phyloP scores from a whole-genome alignment of 1,284 basidiomycete genomes.

The Leucoagaricus sp. region DNA sequence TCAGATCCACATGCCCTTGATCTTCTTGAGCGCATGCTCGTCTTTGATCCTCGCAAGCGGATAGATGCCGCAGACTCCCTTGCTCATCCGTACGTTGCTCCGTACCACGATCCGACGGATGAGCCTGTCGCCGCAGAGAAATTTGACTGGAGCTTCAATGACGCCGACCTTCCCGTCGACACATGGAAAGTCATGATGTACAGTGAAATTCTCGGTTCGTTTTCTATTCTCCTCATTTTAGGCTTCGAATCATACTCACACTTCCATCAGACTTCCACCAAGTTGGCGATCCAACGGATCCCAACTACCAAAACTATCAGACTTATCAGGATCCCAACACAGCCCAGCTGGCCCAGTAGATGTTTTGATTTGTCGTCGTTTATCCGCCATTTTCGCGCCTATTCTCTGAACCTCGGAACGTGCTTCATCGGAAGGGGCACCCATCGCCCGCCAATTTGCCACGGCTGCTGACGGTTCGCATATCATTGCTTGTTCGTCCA shows the following conservation, averaged over 20 bases:
- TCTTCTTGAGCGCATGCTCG: conserved; percentile 98
- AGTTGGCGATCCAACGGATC: conserved; percentile 49
- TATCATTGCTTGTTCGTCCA: no score
- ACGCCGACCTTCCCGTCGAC: conserved; percentile 98
- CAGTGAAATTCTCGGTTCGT: conserved; percentile 88
- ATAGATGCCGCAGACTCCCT: conserved; percentile 95
- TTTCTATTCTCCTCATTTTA: not conserved
- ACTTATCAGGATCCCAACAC: not conserved
- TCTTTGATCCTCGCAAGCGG: conserved; percentile 96
- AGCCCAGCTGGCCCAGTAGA: not conserved
- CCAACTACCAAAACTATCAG: conserved; percentile 10
- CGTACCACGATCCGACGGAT: conserved; percentile 98
- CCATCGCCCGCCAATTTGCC: not conserved
- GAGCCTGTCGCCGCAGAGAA: conserved; percentile 94
- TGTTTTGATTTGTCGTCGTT: not conserved
- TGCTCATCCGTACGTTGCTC: conserved; percentile 91
- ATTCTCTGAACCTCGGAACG: not conserved
- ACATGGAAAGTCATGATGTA: conserved; percentile 99
- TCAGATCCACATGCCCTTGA: conserved; percentile 91
- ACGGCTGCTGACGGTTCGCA: no score
- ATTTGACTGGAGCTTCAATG: conserved; percentile 99
- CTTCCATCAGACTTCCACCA: conserved; percentile 71
- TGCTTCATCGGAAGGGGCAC: not conserved
- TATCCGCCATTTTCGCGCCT: conserved; percentile 7
- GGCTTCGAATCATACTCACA: not conserved